A percentile compares a stretch with the other conserved stretches of the same genome.
phyloP scores from a whole-genome alignment of 352 stramenopile genomes.

The Blastocystis sp. region DNA sequence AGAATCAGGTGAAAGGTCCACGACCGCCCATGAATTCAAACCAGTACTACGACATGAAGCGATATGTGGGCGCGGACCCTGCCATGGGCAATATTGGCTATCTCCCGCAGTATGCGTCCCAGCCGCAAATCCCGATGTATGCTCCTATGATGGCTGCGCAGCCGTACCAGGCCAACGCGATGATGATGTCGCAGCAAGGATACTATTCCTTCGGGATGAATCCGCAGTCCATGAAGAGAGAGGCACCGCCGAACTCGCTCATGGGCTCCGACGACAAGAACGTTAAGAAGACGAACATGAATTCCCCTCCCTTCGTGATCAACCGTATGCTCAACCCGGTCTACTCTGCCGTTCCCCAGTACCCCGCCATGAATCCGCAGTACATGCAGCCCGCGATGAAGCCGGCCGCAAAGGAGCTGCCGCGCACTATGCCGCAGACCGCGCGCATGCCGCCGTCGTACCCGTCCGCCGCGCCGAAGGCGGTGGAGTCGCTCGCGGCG shows the following conservation, averaged over 20 bases:
- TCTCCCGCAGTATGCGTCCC: not conserved
- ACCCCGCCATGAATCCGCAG: not conserved
- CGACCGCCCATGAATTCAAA: not conserved
- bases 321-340: not conserved
- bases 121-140: not conserved
- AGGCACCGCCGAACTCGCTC: not conserved
- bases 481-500: not conserved
- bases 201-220: not conserved
- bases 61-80: not conserved
- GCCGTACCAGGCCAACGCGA: not conserved
- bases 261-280: not conserved
- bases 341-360: not conserved
- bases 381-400: not conserved
- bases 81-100: not conserved
- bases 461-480: not conserved
- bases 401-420: not conserved
- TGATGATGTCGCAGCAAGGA: slow-evolving; percentile 36
- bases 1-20: not conserved
- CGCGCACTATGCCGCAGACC: not conserved
- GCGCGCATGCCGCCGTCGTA: not conserved
- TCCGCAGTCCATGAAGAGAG: not conserved
- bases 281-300: slow-evolving; percentile 10
- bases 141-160: slow-evolving; percentile 1
- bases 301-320: slow-evolving; percentile 1
- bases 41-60: not conserved